These are phyloP conservation scores for Eucalyptus tenuipes DNA, from an alignment of 345 rosid genomes.

Conservation along the genomic window DNA sequence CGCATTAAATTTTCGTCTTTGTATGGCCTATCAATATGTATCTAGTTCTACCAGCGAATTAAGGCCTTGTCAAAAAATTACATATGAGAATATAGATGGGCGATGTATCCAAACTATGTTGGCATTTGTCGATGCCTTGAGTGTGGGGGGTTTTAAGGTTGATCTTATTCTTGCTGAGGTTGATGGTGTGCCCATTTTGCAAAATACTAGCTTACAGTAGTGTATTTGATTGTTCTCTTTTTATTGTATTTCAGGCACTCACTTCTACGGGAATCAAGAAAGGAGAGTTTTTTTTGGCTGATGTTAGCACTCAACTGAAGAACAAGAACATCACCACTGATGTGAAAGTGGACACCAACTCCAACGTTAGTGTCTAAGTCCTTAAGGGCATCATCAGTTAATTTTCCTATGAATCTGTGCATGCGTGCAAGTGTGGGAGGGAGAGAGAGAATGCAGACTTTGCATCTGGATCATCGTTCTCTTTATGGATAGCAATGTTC, in stretches of 20 bases:
- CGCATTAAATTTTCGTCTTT: not conserved
- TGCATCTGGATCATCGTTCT: not conserved
- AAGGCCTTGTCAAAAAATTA: not conserved
- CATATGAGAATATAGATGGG: not conserved
- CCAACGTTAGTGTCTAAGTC: conserved; percentile 41
- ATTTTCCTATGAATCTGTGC: not conserved
- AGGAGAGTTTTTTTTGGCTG: conserved; percentile 64
- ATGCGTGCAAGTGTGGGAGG: accelerated
- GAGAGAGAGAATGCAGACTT: not conserved
- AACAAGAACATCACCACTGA: conserved; percentile 85
- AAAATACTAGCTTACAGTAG: not conserved
- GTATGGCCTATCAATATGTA: not conserved
- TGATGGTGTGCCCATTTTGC: not conserved
- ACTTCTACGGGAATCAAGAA: conserved; percentile 72
- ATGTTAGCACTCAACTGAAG: conserved; percentile 79
- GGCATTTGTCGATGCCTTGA: not conserved
- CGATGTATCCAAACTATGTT: not conserved
- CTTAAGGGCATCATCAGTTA: not conserved
- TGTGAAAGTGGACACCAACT: conserved; percentile 66
- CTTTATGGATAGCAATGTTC: not conserved
- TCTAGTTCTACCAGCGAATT: not conserved
- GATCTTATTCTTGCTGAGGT: not conserved
- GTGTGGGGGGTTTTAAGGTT: not conserved
- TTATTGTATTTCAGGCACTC: conserved; percentile 35
- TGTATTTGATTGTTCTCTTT: not conserved